These are phyloP conservation scores for Leishmania tarentolae DNA, from an alignment of 208 protist genomes.

Conservation along the genomic window DNA sequence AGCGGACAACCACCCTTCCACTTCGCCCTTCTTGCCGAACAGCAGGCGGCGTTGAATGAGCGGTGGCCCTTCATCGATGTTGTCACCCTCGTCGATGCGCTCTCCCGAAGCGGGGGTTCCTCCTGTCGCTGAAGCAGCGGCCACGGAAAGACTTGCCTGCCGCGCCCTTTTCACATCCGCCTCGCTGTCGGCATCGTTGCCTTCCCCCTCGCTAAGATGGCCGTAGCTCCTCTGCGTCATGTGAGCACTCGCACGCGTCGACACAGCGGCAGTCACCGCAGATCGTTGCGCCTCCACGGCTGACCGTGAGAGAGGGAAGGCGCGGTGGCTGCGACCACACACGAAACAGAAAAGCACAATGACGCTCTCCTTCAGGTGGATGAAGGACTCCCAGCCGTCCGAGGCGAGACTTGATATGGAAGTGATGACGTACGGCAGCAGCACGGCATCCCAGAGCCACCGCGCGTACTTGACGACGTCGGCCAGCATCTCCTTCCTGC, in stretches of 20 bases:
- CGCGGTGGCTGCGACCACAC: constrained; percentile 67
- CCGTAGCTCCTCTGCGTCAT: neutral
- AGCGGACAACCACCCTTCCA: constrained; percentile 47
- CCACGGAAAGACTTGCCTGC: neutral
- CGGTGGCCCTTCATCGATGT: constrained; percentile 4
- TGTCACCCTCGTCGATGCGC: neutral
- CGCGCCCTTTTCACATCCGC: constrained; percentile 5
- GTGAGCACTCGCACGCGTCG: neutral
- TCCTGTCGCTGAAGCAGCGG: neutral
- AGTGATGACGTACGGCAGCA: constrained; percentile 54
- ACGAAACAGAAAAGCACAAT: constrained; percentile 72
- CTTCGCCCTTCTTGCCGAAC: constrained; percentile 60
- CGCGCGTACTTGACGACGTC: constrained; percentile 31
- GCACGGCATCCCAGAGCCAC: constrained; percentile 50
- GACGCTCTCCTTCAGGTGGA: constrained; percentile 48
- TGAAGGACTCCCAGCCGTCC: constrained; percentile 63
- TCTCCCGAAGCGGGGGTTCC: neutral
- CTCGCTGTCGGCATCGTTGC: constrained; percentile 32
- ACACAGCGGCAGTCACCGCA: neutral
- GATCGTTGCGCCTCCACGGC: constrained; percentile 22
- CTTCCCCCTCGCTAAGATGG: constrained; percentile 15
- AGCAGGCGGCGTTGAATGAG: constrained; percentile 67
- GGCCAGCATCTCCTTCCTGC: constrained; percentile 22
- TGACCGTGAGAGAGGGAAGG: constrained; percentile 49
- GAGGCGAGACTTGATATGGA: constrained; percentile 46